Base-by-base conservation (phyloP, 202 grass and related monocot species). In the Bolboschoenoplectus hybrid region DNA sequence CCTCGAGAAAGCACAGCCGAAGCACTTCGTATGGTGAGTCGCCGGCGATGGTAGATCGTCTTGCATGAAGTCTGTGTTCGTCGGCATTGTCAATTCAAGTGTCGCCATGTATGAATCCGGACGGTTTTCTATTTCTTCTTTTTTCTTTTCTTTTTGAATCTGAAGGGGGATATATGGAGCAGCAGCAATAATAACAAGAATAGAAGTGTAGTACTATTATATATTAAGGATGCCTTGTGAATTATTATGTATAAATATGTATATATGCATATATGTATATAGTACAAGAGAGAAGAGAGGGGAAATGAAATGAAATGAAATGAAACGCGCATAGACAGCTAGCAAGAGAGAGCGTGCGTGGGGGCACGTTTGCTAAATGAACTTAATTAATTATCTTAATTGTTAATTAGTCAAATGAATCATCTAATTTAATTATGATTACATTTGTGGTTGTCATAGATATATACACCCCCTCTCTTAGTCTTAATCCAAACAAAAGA, bases 301-400 rank as follows among this genome's bases (percentile, higher is more conserved):
- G 14, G 26, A 26, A 26, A 26, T 26, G 26, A 26, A 26, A 26
- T 47, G 10, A 32, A 47, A 35, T 9, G 4, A 13, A 61, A 63
- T 50, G 38, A 84, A 67, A 12, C 82, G 82, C 64, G 82, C 71
- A 58, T 49, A 70, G 32, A 71, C 82, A 84, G 66, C 81, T 67
- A 39, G 3, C 16, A 9, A 40, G 10, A 67, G 3, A 40, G 10
- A 10, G 63, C 26, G 26, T 26, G 46, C 82, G 63, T 84, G 82
- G 63, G 7, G 82, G 63, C 82, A 71, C 50, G 65, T 71, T 11
- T 84, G 8, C 8, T 69, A 39, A 6, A 46, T 19, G 52, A 63
- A 64, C 7, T 76, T 12, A 56, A 38, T 32, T 77, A 44, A 16
- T 14, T 73, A 6, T 71, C 5, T 73, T 6, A 57, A 78, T 36